phyloP scores from a whole-genome alignment of 2,329 filamentous ascomycete species.

The Amauroascus niger region DNA sequence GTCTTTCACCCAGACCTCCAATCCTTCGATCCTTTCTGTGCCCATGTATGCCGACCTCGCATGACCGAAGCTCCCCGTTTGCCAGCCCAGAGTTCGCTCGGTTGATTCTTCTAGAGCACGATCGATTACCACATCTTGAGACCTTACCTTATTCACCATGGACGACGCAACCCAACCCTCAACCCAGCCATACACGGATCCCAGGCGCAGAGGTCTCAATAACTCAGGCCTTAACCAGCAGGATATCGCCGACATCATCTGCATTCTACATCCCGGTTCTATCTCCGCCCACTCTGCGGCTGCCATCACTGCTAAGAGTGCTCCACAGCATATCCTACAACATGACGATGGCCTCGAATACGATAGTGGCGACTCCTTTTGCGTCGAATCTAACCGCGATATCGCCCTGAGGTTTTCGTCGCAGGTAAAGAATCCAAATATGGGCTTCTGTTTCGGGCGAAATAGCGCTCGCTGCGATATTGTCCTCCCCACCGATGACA shows the following conservation, averaged over 20 bases:
- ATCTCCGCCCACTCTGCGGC: conserved; percentile 63
- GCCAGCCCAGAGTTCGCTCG: neutral
- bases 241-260: conserved; percentile 80
- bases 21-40: neutral
- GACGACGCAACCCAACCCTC: conserved; percentile 50
- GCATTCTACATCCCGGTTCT: conserved; percentile 73
- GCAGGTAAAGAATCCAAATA: conserved; percentile 53
- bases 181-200: conserved; percentile 73
- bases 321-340: conserved; percentile 54
- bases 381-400: conserved; percentile 37
- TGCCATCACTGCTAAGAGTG: conserved; percentile 41
- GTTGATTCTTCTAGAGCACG: neutral
- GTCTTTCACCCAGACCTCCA: too few relatives aligned
- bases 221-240: conserved; percentile 73
- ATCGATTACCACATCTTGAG: too few relatives aligned
- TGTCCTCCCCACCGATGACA: conserved; percentile 58
- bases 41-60: neutral
- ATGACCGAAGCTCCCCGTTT: neutral
- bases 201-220: conserved; percentile 65
- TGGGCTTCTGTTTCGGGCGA: conserved; percentile 81
- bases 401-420: conserved; percentile 75
- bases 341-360: conserved; percentile 35
- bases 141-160: conserved; percentile 9
- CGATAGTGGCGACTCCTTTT: conserved; percentile 27
- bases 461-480: conserved; percentile 63